Percentiles rank a stretch among this genome's conserved stretches.
Conservation (phyloP, 129 eudicot genomes). For the Arctium lappa region DNA sequence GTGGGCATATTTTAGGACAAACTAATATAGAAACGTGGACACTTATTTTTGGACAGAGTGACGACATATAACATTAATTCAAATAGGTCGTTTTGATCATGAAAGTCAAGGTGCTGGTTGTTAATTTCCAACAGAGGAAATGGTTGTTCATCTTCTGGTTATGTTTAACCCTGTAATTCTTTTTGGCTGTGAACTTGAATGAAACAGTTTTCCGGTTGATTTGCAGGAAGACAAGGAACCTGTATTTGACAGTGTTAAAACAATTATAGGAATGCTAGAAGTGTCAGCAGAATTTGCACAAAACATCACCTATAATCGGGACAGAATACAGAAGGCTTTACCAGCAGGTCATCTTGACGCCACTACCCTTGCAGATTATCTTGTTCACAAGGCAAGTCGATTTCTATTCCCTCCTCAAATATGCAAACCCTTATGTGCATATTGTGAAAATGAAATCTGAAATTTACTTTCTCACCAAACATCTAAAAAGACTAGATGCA, state of each 20-base stretch:
- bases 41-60: background rate
- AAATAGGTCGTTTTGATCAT: background rate
- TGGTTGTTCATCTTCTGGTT: background rate
- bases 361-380: constrained; percentile 93
- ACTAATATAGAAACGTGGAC: background rate
- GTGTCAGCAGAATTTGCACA: constrained; percentile 89
- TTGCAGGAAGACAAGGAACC: constrained; percentile 97
- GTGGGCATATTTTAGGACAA: background rate
- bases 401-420: background rate
- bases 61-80: background rate
- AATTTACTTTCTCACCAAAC: too few species aligned
- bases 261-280: constrained; percentile 89
- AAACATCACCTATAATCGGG: constrained; percentile 68
- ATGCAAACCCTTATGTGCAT: background rate
- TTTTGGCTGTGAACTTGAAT: background rate
- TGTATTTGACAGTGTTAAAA: constrained; percentile 83
- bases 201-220: background rate
- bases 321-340: constrained; percentile 70
- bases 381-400: constrained; percentile 83
- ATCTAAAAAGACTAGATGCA: background rate
- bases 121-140: background rate
- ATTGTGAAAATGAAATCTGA: background rate
- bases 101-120: background rate
- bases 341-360: constrained; percentile 99
- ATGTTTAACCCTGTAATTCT: background rate